phyloP scores from a whole-genome alignment of 202 grass and related monocot genomes.

The Cymbopogon flexuosus region DNA sequence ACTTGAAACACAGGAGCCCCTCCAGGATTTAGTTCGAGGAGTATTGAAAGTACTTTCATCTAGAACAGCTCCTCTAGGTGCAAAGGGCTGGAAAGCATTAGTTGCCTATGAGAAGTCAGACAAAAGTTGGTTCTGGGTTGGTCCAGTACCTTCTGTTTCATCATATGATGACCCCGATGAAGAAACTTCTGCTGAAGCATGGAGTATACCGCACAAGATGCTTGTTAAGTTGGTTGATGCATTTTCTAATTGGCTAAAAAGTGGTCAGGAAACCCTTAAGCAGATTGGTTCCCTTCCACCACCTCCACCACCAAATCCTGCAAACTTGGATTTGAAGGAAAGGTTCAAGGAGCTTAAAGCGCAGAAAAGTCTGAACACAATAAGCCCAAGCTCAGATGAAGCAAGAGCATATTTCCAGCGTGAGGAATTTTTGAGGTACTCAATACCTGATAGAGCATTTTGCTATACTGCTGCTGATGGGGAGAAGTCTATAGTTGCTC shows the following conservation, averaged over 20 bases:
- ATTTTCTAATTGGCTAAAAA: conserved; percentile 99
- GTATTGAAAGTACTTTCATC: conserved; percentile 92
- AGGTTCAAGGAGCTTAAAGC: conserved; percentile 97
- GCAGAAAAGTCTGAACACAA: conserved; percentile 94
- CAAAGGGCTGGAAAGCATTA: conserved; percentile 89
- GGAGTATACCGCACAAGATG: conserved; percentile 98
- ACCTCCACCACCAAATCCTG: conserved; percentile 74
- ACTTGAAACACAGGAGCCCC: conserved; percentile 98
- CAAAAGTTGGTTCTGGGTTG: conserved; percentile 92
- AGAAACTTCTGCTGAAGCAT: conserved; percentile 90
- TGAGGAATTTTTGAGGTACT: conserved; percentile 95
- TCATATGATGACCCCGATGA: conserved; percentile 64
- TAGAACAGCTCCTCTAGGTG: conserved; percentile 90
- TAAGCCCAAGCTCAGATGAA: conserved; percentile 81
- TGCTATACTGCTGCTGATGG: conserved; percentile 96
- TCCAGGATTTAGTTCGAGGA: conserved; percentile 91
- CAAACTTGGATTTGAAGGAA: conserved; percentile 84
- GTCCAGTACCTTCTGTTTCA: conserved; percentile 43
- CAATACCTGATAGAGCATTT: conserved; percentile 95
- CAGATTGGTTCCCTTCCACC: conserved; percentile 93
- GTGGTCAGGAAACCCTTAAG: conserved; percentile 94
- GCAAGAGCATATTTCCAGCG: conserved; percentile 72
- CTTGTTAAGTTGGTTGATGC: conserved; percentile 96
- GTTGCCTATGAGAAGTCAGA: conserved; percentile 81
- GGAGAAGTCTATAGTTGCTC: conserved; percentile 93